Percentiles rank a stretch among this genome's conserved stretches.
These are phyloP conservation scores for Tuctoria greenei DNA, from an alignment of 176 grass and related monocot genomes.

Conservation along the genomic window DNA sequence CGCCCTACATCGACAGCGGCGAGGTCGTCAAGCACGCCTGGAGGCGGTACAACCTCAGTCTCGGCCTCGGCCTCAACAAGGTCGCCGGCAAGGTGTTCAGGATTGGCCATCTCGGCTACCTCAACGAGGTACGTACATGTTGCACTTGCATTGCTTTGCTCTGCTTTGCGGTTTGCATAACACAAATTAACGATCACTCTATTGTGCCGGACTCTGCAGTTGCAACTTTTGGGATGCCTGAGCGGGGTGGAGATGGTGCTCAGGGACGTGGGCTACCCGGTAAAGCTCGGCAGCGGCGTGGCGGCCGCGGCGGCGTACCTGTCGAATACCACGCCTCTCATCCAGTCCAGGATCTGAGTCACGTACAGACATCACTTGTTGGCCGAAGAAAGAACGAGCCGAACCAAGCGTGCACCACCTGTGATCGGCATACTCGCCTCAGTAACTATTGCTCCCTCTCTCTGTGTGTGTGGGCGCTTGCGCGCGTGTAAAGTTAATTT, in stretches of 20 bases:
- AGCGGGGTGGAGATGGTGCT: constrained; percentile 96
- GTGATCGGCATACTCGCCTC: constrained; percentile 9
- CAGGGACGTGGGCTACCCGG: constrained; percentile 83
- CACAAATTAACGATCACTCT: not conserved
- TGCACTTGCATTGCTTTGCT: not conserved
- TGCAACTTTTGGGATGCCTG: constrained; percentile 84
- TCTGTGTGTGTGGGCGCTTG: not conserved
- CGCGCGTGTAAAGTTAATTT: constrained; percentile 62
- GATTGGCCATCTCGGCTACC: constrained; percentile 90
- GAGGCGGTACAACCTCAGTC: constrained; percentile 90
- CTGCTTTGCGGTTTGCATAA: not conserved
- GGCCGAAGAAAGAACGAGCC: not conserved
- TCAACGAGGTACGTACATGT: constrained; percentile 79
- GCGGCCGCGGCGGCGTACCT: constrained; percentile 79
- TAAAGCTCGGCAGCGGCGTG: constrained; percentile 93
- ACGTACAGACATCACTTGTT: not conserved
- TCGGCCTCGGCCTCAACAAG: constrained; percentile 90
- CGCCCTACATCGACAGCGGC: constrained; percentile 62
- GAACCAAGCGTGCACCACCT: not conserved
- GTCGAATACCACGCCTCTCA: constrained; percentile 71
- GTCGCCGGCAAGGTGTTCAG: constrained; percentile 92
- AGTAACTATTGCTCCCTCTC: constrained; percentile 12
- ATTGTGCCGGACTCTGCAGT: constrained; percentile 40
- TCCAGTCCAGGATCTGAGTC: constrained; percentile 82
- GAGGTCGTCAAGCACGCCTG: constrained; percentile 73